Percentiles rank a stretch among this genome's conserved stretches.
Conservation (phyloP, 495 filamentous ascomycete species). For the Recurvomyces mirabilis region DNA sequence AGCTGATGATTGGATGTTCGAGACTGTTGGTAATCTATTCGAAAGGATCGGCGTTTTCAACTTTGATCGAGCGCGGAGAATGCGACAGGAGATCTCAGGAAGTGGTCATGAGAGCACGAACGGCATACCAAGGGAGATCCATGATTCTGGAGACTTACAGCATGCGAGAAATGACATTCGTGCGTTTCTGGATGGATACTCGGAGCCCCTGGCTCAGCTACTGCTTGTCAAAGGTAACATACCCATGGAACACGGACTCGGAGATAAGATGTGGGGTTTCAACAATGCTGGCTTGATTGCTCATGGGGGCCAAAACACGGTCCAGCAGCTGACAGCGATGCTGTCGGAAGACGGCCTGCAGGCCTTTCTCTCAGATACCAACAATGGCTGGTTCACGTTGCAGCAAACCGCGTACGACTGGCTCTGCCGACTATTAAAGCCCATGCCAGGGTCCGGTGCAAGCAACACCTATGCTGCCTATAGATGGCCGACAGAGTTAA, state of each 20-base stretch:
- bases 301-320: background rate
- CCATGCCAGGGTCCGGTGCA: constrained; percentile 7
- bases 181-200: constrained; percentile 9
- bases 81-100: constrained; percentile 12
- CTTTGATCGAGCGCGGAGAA: constrained; percentile 8
- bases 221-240: constrained; percentile 7
- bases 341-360: constrained; percentile 19
- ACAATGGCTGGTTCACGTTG: constrained; percentile 25
- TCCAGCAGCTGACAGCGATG: background rate
- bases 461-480: constrained; percentile 48
- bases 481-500: constrained; percentile 64
- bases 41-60: constrained; percentile 51
- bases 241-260: constrained; percentile 4
- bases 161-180: constrained; percentile 6
- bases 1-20: constrained; percentile 68
- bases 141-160: background rate
- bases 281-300: background rate
- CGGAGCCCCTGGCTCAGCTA: constrained; percentile 6
- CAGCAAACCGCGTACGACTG: constrained; percentile 28
- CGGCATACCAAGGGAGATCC: background rate
- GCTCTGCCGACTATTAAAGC: constrained; percentile 24
- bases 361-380: constrained; percentile 19
- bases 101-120: background rate
- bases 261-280: background rate
- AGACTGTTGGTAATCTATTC: constrained; percentile 53